Evolutionary conservation across 2,329 filamentous ascomycete genomes (phyloP), one percentile per base, ranked within the genome.

Genomic region (Sporothrix mexicana): DNA sequence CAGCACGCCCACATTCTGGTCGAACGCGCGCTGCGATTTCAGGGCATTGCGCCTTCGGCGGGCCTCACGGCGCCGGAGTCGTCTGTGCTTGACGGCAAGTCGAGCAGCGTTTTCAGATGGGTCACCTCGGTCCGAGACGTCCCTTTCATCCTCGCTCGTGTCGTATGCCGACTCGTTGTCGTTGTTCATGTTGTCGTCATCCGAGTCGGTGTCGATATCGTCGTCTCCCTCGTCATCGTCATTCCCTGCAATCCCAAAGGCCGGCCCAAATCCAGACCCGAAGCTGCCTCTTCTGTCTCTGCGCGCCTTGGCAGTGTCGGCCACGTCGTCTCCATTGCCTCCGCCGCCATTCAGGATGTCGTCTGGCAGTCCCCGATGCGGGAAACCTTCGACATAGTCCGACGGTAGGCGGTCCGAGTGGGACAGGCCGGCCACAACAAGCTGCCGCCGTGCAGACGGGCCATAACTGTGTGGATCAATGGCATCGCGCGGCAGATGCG

Each of bases 1-100:
- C 72, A 97, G 82, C 12, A 91, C 88, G 72, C 88, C 85, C 5
- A 95, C 81, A 81, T 95, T 91, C 20, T 83, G 84, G 66, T 77
- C 77, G 64, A 79, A 77, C 3, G 74, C 76, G 9, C 73, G 73
- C 57, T 68, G 73, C 68, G 53, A 53, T 45, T 41, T 75, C 70
- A 64, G 62, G 1, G 70, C 85, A 79, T 74, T 83, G 83, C 72
- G 86, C 78, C 73, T 79, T 74, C 74, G 72, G 5, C 64, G 25
- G 41, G 71, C 71, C 36, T 72, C 59, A 17, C 74, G 71, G 12
- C 57, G 69, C 0, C 62, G 70, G 3, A 49, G 43, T 45, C 57
- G 23, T 47, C 71, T 68, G 49, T 47, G 53, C 61, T 70, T 55
- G 20, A 15, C 72, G 59, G 68, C 68, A 2, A 70, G 53, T 36